Conservation (phyloP, 2,329 filamentous ascomycete genomes). For the Lomentospora prolificans region DNA sequence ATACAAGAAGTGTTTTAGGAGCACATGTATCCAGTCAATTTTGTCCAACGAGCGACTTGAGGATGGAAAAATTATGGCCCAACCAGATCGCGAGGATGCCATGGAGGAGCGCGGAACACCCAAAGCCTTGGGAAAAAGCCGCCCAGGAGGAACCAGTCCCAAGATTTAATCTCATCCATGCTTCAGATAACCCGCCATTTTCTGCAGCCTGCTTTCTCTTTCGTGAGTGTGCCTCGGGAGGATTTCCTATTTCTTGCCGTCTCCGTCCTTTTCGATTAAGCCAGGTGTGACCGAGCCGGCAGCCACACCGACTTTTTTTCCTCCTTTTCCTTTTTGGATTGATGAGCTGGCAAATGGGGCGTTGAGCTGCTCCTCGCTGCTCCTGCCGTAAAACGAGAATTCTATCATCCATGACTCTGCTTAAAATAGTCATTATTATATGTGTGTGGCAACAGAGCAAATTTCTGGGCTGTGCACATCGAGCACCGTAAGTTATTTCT, state of each 20-base stretch:
- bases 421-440: neutral
- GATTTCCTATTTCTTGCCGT: neutral
- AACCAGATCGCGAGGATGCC: neutral
- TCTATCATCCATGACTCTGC: neutral
- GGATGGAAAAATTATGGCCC: neutral
- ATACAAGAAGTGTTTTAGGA: neutral
- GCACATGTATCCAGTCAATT: neutral
- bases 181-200: neutral
- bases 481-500: too few species aligned
- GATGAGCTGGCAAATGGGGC: constrained; percentile 6
- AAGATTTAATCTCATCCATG: neutral
- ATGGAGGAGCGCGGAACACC: neutral
- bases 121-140: neutral
- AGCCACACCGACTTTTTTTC: constrained; percentile 6
- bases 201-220: neutral
- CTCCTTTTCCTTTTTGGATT: neutral
- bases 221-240: neutral
- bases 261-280: too few species aligned
- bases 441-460: too few species aligned
- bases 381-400: too few species aligned
- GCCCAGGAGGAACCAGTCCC: neutral
- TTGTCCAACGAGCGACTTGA: neutral
- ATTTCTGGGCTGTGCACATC: too few species aligned
- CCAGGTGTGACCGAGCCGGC: too few species aligned
- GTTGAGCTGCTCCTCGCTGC: too few species aligned